These are phyloP conservation scores for Perkinsus olseni DNA, from an alignment of 169 alveolate species.

Conservation along the genomic window DNA sequence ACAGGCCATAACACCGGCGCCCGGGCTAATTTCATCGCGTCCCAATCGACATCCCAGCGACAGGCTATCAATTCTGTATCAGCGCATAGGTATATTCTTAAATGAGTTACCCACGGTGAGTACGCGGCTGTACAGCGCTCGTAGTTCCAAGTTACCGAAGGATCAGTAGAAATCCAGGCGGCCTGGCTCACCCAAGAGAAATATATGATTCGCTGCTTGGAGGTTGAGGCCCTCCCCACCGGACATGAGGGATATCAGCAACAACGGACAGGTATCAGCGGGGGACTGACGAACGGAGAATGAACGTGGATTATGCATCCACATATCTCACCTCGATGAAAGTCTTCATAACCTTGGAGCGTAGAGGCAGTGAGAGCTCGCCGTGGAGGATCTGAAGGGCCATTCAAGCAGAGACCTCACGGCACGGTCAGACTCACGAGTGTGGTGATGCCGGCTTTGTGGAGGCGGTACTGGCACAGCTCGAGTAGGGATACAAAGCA, in stretches of 20 bases:
- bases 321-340: conserved; percentile 49
- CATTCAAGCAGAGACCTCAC: background rate
- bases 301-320: conserved; percentile 13
- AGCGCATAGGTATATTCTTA: too few relatives aligned
- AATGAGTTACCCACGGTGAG: too few relatives aligned
- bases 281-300: background rate
- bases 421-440: background rate
- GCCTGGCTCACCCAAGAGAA: conserved; percentile 44
- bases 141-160: background rate
- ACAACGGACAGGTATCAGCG: conserved; percentile 8
- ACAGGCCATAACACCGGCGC: too few relatives aligned
- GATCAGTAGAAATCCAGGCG: background rate
- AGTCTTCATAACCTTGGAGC: conserved; percentile 50
- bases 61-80: too few relatives aligned
- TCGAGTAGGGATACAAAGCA: conserved; percentile 30
- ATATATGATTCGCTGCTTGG: conserved; percentile 90
- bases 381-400: background rate
- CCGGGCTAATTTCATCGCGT: too few relatives aligned
- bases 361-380: conserved; percentile 31
- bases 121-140: too few relatives aligned
- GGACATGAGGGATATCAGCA: conserved; percentile 82
- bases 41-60: too few relatives aligned
- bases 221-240: conserved; percentile 97
- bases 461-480: conserved; percentile 18
- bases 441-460: conserved; percentile 12